These are phyloP conservation scores for Acer campestre DNA, from an alignment of 345 rosid species.

Conservation along the genomic window DNA sequence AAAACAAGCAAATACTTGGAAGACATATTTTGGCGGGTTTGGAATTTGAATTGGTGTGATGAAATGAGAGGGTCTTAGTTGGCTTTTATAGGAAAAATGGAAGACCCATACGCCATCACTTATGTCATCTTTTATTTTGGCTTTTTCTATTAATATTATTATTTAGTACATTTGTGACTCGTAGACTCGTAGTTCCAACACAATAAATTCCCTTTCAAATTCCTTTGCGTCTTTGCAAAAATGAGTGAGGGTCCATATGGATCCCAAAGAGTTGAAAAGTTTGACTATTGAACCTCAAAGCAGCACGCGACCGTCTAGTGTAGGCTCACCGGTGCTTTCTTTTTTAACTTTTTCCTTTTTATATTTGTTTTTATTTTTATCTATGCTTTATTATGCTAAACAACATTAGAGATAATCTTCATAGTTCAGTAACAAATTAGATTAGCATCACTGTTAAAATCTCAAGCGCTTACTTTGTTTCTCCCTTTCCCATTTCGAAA, in stretches of 20 bases:
- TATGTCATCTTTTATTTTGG: not conserved
- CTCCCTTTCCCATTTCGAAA: conserved; percentile 7
- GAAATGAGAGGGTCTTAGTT: not conserved
- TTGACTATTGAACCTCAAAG: not conserved
- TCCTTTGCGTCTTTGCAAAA: not conserved
- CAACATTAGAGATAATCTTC: not conserved
- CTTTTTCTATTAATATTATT: not conserved
- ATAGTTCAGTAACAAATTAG: too few species aligned
- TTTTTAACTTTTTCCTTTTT: too few species aligned
- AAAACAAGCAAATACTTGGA: conserved; percentile 13
- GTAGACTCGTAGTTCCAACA: too few species aligned
- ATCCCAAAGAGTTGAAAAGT: not conserved
- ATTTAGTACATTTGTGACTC: too few species aligned
- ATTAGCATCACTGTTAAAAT: not conserved
- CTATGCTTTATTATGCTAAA: too few species aligned
- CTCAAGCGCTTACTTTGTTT: not conserved
- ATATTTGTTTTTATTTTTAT: too few species aligned
- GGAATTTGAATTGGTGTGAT: not conserved
- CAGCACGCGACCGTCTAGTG: not conserved
- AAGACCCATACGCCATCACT: not conserved
- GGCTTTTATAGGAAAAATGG: conserved; percentile 10
- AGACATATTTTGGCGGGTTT: conserved; percentile 13
- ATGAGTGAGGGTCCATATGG: not conserved
- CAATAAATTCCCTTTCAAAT: not conserved
- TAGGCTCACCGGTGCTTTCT: too few species aligned